Base-by-base conservation (phyloP, 106 monocot genomes). In the Amphibolis antarctica region DNA sequence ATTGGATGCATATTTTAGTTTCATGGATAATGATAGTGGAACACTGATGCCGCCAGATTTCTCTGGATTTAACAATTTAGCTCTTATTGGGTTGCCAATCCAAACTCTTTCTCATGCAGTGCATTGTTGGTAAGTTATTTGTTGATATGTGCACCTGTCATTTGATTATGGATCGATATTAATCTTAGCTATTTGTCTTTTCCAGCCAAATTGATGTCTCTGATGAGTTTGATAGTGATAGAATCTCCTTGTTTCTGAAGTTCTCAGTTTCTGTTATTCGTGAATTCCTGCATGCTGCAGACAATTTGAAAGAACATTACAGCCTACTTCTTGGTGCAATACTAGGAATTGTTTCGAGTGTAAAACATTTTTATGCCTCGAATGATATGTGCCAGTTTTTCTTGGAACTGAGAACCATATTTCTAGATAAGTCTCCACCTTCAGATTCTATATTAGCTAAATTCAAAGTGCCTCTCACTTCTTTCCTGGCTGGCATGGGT, bases 401-500 rank as follows among this genome's bases (percentile, higher is more conserved):
- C 69, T 58, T 79, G 70, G 79, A 82, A 59, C 66, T 99, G 59
- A 74, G 78, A 54, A 62, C 55, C 27, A 47, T 87, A 52, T 86
- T 81, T 66, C 10, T 55, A 23, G 12, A 70, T 69, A 14, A 17
- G 55, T 66, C 60, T 25, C n/a, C 44, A 57, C 31, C 72, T 53
- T 24, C 68, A 45, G 70, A 75, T 49, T 18, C 68, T 60, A 22
- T 57, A 14, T 50, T 84, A 13, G 67, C 63, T 59, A 76, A 76
- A 66, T 83, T 70, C 75, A 89, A 78, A 23, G 79, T 80, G 44
- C 71, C 78, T 25, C 66, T 92, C 44, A 82, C 78, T 47, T 76
- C 82, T 51, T 99, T 99, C 75, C 74, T 99, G 80, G 64, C 81
- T 42, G 62, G 80, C 45, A 66, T 99, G 24, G 61, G 91, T 76